Evolutionary conservation across 208 protist genomes (phyloP).

Genomic region (Leishmania turanica): DNA sequence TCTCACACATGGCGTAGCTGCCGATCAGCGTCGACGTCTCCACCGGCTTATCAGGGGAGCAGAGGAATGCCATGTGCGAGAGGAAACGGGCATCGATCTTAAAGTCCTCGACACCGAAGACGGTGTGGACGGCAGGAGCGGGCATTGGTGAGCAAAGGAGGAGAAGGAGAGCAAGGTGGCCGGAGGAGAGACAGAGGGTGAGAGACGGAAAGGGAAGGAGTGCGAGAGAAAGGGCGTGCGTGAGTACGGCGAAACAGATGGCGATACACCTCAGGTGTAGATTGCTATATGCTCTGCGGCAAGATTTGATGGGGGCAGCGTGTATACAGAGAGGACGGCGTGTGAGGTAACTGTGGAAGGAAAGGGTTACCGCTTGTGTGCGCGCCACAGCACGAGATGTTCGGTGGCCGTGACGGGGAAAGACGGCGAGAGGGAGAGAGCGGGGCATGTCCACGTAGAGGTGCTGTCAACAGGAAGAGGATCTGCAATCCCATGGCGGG

Average conservation of each 20-base stretch:
- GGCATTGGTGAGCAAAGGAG: slow-evolving; percentile 3
- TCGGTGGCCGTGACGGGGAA: background rate
- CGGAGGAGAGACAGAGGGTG: background rate
- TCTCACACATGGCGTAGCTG: slow-evolving; percentile 53
- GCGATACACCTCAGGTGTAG: background rate
- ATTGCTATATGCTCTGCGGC: background rate
- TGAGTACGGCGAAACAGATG: background rate
- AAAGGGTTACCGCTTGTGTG: background rate
- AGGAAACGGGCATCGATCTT: slow-evolving; percentile 39
- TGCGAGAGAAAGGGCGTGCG: background rate
- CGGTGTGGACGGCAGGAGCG: slow-evolving; percentile 16
- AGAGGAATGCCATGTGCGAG: slow-evolving; percentile 36
- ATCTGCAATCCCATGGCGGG: background rate
- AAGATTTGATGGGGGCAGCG: no score
- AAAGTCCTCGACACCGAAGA: slow-evolving; percentile 39
- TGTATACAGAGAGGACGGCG: background rate
- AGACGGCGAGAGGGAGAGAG: background rate
- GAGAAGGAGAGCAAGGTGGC: background rate
- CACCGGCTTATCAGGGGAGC: slow-evolving; percentile 40
- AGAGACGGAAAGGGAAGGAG: background rate
- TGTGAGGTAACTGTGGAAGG: background rate
- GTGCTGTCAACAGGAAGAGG: background rate
- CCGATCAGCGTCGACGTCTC: slow-evolving; percentile 35
- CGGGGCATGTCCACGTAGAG: no score
- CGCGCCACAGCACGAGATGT: background rate